These are phyloP conservation scores for Leccinum pellstonianum DNA, from an alignment of 768 basidiomycete species.

Conservation along the genomic window DNA sequence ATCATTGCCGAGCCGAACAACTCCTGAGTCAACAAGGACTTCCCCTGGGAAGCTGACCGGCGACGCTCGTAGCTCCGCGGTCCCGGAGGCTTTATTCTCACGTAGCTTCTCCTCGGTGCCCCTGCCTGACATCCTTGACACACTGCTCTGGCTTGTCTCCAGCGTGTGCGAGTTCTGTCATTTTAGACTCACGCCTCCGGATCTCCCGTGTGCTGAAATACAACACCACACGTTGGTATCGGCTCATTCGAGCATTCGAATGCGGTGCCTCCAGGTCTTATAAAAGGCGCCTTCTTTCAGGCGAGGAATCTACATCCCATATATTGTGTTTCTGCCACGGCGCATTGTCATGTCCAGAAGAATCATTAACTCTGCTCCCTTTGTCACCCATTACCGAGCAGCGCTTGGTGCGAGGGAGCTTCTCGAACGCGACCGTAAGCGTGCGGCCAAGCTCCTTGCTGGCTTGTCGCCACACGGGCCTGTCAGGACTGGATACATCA, in stretches of 20 bases:
- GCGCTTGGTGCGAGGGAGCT: slow-evolving; percentile 45
- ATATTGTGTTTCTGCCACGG: neutral
- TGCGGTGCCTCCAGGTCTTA: slow-evolving; percentile 8
- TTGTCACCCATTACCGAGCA: slow-evolving; percentile 42
- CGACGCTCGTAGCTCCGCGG: neutral
- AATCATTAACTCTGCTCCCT: slow-evolving; percentile 40
- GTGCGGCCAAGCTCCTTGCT: slow-evolving; percentile 54
- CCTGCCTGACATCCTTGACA: neutral
- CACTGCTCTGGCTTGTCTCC: neutral
- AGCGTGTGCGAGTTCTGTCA: neutral
- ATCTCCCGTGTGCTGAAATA: neutral
- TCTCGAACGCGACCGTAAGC: slow-evolving; percentile 50
- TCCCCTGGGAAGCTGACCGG: neutral
- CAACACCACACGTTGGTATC: neutral
- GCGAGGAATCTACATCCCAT: neutral
- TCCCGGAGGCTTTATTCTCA: neutral
- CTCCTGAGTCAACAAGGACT: neutral
- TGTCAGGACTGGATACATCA: slow-evolving; percentile 22
- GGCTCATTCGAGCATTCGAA: neutral
- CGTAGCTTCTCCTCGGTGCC: neutral
- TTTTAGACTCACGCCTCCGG: neutral
- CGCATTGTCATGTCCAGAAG: slow-evolving; percentile 35
- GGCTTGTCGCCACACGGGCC: slow-evolving; percentile 58
- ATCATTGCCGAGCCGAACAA: neutral
- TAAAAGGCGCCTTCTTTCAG: slow-evolving; percentile 15